These are phyloP conservation scores for Ceratobasidium sp. DNA, from an alignment of 1,284 basidiomycete species.

Conservation along the genomic window DNA sequence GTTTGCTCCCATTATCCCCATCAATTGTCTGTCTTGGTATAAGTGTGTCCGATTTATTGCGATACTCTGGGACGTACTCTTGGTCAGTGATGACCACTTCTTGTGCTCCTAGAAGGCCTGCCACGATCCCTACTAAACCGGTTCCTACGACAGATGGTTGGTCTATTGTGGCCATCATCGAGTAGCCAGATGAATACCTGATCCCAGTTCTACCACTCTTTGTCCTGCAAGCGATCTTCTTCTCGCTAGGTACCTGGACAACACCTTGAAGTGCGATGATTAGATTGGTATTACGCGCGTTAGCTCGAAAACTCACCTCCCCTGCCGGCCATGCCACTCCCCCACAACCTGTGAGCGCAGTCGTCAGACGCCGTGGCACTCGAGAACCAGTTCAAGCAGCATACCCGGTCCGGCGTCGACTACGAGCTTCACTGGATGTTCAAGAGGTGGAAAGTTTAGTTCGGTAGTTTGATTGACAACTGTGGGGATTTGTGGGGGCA, in stretches of 20 bases:
- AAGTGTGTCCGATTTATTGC: not conserved
- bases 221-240: slow-evolving; percentile 64
- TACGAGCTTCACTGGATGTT: slow-evolving; percentile 26
- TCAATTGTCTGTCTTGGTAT: slow-evolving; percentile 67
- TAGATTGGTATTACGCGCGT: slow-evolving; percentile 50
- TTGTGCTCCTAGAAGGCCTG: slow-evolving; percentile 72
- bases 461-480: slow-evolving; percentile 29
- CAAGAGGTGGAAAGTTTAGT: slow-evolving; percentile 37
- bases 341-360: slow-evolving; percentile 88
- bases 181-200: slow-evolving; percentile 31
- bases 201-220: slow-evolving; percentile 83
- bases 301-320: slow-evolving; percentile 68
- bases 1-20: slow-evolving; percentile 81
- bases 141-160: slow-evolving; percentile 70
- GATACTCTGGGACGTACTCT: slow-evolving; percentile 67
- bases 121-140: slow-evolving; percentile 88
- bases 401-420: slow-evolving; percentile 38
- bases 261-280: slow-evolving; percentile 65
- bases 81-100: slow-evolving; percentile 89
- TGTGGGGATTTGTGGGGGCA: slow-evolving; percentile 59
- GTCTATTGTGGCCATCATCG: not conserved
- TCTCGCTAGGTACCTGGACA: slow-evolving; percentile 78
- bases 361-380: slow-evolving; percentile 61
- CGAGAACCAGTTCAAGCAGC: slow-evolving; percentile 48
- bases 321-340: slow-evolving; percentile 94